Percentiles rank a stretch among this genome's conserved stretches.
Conservation (phyloP, 495 filamentous ascomycete genomes). For the Daldinia grandis region DNA sequence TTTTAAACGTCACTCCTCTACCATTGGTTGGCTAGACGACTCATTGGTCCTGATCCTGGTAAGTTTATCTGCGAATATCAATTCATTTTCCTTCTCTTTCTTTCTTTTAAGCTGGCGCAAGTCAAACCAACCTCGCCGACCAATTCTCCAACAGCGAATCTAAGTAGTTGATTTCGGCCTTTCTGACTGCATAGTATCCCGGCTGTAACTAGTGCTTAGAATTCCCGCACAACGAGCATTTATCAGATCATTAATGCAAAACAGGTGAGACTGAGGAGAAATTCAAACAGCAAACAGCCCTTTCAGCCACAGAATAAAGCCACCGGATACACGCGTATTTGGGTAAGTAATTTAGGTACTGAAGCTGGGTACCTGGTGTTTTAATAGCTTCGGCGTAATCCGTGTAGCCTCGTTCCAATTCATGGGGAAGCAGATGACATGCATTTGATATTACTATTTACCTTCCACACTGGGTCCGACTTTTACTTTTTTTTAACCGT, state of each 20-base stretch:
- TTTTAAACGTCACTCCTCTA: conserved; percentile 39
- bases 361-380: background rate
- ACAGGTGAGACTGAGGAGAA: background rate
- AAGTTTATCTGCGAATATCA: conserved; percentile 43
- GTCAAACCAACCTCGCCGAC: conserved; percentile 10
- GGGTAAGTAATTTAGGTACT: background rate
- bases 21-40: conserved; percentile 38
- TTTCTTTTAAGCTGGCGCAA: conserved; percentile 10
- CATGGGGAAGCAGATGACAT: conserved; percentile 25
- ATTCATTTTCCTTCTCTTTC: conserved; percentile 30
- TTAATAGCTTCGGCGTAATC: conserved; percentile 24
- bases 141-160: conserved; percentile 9
- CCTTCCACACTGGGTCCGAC: conserved; percentile 16
- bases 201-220: background rate
- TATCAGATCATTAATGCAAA: conserved; percentile 4
- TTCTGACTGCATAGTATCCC: background rate
- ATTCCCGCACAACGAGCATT: background rate
- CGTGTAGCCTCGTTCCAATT: conserved; percentile 24
- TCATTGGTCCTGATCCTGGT: conserved; percentile 34
- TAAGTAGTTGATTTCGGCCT: background rate
- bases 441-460: conserved; percentile 23
- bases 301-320: background rate
- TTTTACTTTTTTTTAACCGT: conserved; percentile 22
- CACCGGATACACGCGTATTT: conserved; percentile 6
- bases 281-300: background rate